phyloP scores from a whole-genome alignment of 2,329 filamentous ascomycete genomes.

The Metarhizium robertsii region DNA sequence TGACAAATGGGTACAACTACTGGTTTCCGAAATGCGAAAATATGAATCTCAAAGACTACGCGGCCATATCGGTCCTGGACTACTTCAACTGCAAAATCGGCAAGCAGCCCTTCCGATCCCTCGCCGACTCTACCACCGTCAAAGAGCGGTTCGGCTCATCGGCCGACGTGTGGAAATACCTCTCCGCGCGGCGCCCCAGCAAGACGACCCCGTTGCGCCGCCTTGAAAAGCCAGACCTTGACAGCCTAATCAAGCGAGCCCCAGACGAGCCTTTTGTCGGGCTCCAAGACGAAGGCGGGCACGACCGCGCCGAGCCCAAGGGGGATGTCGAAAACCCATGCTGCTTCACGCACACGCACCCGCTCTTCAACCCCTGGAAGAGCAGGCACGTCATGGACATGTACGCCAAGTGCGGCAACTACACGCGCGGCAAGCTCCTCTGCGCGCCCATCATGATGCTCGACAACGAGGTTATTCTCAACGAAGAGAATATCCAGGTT shows the following conservation, averaged over 20 bases:
- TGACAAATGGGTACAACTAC: slow-evolving; percentile 2
- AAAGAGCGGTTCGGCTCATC: not conserved
- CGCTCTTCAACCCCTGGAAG: not conserved
- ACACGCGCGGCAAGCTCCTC: not conserved
- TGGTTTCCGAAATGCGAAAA: not conserved
- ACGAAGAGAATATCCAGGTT: not conserved
- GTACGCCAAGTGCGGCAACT: not conserved
- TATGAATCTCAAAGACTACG: not conserved
- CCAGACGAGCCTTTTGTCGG: not conserved
- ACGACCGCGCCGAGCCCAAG: not conserved
- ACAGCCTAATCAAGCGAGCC: not conserved
- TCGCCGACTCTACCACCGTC: not conserved
- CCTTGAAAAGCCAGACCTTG: not conserved
- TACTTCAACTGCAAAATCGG: not conserved
- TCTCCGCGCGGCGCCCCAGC: not conserved
- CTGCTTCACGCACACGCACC: not conserved
- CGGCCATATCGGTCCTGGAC: not conserved
- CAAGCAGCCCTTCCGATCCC: not conserved
- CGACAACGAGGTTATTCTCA: not conserved
- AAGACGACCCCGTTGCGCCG: not conserved
- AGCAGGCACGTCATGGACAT: not conserved
- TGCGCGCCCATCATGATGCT: not conserved
- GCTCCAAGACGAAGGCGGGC: not conserved
- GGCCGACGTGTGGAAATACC: not conserved
- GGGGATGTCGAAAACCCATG: not conserved